Evolutionary conservation across 495 filamentous ascomycete species (phyloP).

Genomic region (Hypoxylon intermedium): DNA sequence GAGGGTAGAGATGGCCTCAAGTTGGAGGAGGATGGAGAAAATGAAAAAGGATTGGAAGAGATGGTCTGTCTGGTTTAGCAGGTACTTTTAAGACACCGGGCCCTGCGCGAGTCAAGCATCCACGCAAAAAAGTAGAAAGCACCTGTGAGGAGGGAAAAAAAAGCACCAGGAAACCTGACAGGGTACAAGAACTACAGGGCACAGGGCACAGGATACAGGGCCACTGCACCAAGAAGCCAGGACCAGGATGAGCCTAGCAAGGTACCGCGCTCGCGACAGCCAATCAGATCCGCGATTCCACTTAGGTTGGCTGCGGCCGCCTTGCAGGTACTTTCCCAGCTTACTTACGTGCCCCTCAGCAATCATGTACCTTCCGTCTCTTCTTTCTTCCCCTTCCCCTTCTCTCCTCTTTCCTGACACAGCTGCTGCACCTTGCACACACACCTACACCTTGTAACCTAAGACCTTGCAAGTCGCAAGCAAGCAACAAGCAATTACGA

Average conservation of each 20-base stretch:
- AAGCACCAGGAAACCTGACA: constrained; percentile 17
- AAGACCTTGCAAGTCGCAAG: constrained; percentile 24
- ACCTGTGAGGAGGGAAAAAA: constrained; percentile 4
- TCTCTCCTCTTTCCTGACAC: constrained; percentile 10
- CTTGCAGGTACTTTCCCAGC: constrained; percentile 31
- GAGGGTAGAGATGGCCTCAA: constrained; percentile 63
- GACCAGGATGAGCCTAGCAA: constrained; percentile 44
- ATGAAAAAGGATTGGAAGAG: constrained; percentile 62
- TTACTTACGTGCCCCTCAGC: constrained; percentile 24
- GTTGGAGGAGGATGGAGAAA: constrained; percentile 63
- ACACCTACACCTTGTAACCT: constrained; percentile 12
- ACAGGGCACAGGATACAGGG: constrained; percentile 6
- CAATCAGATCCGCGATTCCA: constrained; percentile 27
- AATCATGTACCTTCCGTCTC: constrained; percentile 9
- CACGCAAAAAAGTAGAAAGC: constrained; percentile 8
- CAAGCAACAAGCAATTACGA: constrained; percentile 25
- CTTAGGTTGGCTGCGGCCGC: constrained; percentile 30
- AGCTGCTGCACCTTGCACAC: constrained; percentile 20
- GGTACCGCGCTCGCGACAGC: constrained; percentile 38
- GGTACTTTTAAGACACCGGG: constrained; percentile 59
- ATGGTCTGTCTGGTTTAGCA: constrained; percentile 50
- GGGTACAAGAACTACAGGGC: constrained; percentile 17
- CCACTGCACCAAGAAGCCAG: constrained; percentile 34
- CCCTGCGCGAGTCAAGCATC: constrained; percentile 33
- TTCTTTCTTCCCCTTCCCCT: background rate